Percentiles rank a stretch among this genome's conserved stretches.
Conservation (phyloP, 108 stramenopile species). For the Pseudonitzschia pungens region DNA sequence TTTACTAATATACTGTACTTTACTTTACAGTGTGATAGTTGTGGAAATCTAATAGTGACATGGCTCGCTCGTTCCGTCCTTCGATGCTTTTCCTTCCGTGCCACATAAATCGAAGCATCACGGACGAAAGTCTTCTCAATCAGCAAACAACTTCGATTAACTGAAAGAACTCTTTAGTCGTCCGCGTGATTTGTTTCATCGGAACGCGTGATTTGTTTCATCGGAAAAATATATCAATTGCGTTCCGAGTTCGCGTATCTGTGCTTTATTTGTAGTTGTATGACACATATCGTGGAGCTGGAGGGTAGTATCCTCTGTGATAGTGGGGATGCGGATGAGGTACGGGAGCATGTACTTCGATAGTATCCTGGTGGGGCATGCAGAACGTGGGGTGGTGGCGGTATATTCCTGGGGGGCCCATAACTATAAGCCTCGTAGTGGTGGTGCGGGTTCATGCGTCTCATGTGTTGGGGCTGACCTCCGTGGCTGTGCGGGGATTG, state of each 20-base stretch:
- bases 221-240: not conserved
- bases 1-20: no score
- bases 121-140: not conserved
- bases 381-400: not conserved
- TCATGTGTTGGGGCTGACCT: not conserved
- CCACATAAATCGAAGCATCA: not conserved
- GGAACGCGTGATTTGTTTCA: not conserved
- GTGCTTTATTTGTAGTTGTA: conserved; percentile 5
- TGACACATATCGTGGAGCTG: conserved; percentile 3
- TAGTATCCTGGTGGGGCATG: conserved; percentile 12
- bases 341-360: not conserved
- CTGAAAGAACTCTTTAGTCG: not conserved
- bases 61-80: not conserved
- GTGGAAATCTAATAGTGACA: not conserved
- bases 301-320: conserved; percentile 3
- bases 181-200: not conserved
- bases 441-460: not conserved
- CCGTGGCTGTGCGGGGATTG: not conserved
- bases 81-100: not conserved
- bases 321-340: conserved; percentile 10
- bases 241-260: not conserved
- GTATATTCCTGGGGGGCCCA: not conserved
- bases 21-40: not conserved
- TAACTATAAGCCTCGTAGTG: not conserved
- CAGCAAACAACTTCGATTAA: not conserved